These are phyloP conservation scores for Cystofilobasidium capitatum DNA, from an alignment of 768 basidiomycete genomes.

Conservation along the genomic window DNA sequence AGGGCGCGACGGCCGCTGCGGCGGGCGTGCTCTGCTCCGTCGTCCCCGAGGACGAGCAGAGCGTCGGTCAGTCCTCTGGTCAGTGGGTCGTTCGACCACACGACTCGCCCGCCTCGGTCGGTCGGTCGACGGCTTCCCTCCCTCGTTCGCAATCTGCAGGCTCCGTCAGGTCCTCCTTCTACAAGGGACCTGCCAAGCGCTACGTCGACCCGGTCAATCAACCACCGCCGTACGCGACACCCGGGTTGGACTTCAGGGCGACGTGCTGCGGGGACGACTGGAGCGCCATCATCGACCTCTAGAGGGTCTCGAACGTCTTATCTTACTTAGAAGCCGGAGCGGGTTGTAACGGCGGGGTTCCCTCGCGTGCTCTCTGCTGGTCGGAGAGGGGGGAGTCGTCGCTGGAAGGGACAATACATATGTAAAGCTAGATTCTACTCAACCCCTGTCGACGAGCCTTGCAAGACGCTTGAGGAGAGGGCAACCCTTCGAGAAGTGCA, in stretches of 20 bases:
- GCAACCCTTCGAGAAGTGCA: no score
- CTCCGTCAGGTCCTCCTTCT: background rate
- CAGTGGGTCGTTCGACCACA: conserved; percentile 14
- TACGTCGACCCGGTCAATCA: conserved; percentile 12
- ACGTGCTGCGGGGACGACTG: conserved; percentile 15
- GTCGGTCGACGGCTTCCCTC: no score
- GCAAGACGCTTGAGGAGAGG: no score
- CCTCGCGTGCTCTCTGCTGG: no score
- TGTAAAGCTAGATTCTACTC: no score
- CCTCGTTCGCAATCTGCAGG: background rate
- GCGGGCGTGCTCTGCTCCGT: conserved; percentile 18
- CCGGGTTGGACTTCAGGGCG: conserved; percentile 3
- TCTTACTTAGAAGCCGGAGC: no score
- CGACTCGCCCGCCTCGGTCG: no score
- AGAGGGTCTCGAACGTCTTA: no score
- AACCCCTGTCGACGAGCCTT: no score
- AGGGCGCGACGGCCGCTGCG: conserved; percentile 3
- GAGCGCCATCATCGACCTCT: conserved; percentile 2
- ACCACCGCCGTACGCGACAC: conserved; percentile 7
- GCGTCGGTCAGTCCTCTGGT: background rate
- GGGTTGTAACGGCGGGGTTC: no score
- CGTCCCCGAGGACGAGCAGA: conserved; percentile 12
- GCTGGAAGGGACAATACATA: no score
- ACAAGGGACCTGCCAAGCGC: background rate
- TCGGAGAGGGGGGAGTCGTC: no score